Conservation (phyloP, 164 flowering plant genomes). For the Annona squamosa region DNA sequence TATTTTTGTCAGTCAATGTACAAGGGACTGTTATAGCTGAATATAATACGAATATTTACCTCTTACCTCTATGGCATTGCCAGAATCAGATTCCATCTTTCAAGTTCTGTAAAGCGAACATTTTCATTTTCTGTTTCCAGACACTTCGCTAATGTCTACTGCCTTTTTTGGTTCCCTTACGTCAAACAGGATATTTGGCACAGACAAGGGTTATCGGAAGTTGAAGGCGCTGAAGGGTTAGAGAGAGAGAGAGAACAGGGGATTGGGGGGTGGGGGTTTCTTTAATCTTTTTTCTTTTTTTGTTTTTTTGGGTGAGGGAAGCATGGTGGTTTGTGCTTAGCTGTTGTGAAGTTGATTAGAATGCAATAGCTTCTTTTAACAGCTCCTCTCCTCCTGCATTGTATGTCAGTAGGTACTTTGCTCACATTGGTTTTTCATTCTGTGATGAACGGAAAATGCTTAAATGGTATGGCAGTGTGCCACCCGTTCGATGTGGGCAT, state of each 20-base stretch:
- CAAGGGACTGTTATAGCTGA: background rate
- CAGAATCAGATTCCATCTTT: slow-evolving; percentile 4
- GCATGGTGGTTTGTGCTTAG: background rate
- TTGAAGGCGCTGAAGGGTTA: slow-evolving; percentile 60
- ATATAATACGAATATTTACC: background rate
- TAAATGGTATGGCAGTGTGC: background rate
- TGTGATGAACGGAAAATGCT: background rate
- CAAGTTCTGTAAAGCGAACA: background rate
- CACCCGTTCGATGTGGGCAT: background rate
- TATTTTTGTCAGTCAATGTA: background rate
- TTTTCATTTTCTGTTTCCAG: background rate
- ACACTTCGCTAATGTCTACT: background rate
- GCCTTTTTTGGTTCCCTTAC: background rate
- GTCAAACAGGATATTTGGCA: slow-evolving; percentile 79
- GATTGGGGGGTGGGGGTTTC: no score
- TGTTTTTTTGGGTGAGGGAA: background rate
- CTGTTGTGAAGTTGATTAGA: slow-evolving; percentile 1
- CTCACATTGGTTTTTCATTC: background rate
- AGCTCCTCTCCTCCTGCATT: background rate
- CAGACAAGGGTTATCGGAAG: slow-evolving; percentile 84
- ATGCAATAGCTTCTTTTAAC: background rate
- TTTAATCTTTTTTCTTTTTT: no score
- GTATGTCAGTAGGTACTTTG: background rate
- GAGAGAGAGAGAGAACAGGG: slow-evolving; percentile 2
- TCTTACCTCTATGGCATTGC: background rate